Conservation (phyloP, 129 eudicot species). For the Escallonia rubra region DNA sequence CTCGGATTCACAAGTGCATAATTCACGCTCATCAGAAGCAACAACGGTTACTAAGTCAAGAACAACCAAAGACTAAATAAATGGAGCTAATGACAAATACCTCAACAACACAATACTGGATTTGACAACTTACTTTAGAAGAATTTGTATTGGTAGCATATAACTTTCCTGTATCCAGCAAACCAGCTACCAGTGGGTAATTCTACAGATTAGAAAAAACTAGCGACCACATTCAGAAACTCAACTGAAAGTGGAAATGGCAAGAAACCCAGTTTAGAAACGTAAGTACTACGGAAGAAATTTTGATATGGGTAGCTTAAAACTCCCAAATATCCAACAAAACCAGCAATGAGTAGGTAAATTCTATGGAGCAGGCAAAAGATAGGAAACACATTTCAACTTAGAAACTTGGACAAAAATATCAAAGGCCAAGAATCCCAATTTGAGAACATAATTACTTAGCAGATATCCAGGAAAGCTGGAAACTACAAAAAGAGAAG, state of each 20-base stretch:
- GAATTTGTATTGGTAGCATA: constrained; percentile 6
- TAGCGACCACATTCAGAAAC: too few relatives aligned
- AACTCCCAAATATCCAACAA: constrained; percentile 21
- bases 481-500: constrained; percentile 18
- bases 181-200: too few relatives aligned
- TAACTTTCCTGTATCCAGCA: neutral
- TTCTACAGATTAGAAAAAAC: too few relatives aligned
- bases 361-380: constrained; percentile 20
- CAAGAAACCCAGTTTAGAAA: too few relatives aligned
- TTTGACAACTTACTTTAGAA: constrained; percentile 1
- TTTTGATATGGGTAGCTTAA: too few relatives aligned
- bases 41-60: constrained; percentile 3
- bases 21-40: neutral
- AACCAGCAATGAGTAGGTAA: constrained; percentile 1
- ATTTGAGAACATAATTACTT: constrained; percentile 24
- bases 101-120: neutral
- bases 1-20: constrained; percentile 7
- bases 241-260: too few relatives aligned
- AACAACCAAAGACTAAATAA: constrained; percentile 11
- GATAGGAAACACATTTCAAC: constrained; percentile 2
- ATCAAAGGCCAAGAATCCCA: constrained; percentile 16
- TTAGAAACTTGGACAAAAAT: neutral
- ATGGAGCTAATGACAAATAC: neutral
- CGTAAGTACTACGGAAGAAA: too few relatives aligned
- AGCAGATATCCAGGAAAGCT: constrained; percentile 20